A percentile compares a stretch with the other conserved stretches of the same genome.
Evolutionary conservation across 345 rosid species (phyloP).

Genomic region (Isatis tinctoria): DNA sequence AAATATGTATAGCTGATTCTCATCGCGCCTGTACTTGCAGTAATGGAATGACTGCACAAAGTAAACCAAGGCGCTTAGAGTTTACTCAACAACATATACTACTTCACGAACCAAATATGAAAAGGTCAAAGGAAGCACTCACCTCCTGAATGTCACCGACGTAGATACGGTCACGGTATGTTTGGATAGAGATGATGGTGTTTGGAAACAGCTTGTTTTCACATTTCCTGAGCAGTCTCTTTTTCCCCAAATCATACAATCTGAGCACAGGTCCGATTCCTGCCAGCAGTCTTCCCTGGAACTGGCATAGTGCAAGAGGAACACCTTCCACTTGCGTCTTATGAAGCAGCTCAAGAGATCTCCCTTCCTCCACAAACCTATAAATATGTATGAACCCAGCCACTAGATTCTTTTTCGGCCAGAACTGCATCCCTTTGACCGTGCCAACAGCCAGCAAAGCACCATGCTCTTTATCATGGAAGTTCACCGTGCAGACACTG

Average conservation of each 20-base stretch:
- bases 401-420: slow-evolving; percentile 61
- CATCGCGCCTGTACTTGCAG: slow-evolving; percentile 98
- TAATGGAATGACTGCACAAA: slow-evolving; percentile 83
- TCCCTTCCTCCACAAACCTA: slow-evolving; percentile 90
- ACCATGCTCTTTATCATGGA: slow-evolving; percentile 95
- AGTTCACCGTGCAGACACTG: slow-evolving; percentile 86
- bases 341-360: slow-evolving; percentile 78
- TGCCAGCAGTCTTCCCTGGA: slow-evolving; percentile 92
- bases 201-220: slow-evolving; percentile 95
- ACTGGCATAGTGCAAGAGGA: slow-evolving; percentile 88
- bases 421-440: slow-evolving; percentile 87
- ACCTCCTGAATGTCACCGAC: slow-evolving; percentile 98
- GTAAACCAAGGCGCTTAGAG: neutral
- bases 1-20: slow-evolving; percentile 91
- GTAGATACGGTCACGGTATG: slow-evolving; percentile 92
- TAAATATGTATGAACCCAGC: slow-evolving; percentile 89
- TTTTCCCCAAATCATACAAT: slow-evolving; percentile 91
- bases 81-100: neutral
- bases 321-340: slow-evolving; percentile 95
- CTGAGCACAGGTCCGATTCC: slow-evolving; percentile 90
- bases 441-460: slow-evolving; percentile 94
- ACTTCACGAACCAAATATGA: neutral
- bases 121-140: neutral
- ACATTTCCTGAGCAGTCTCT: slow-evolving; percentile 86
- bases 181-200: slow-evolving; percentile 66